These are phyloP conservation scores for Yamadazyma conglobata DNA, from an alignment of 1,139 yeast species.

Conservation along the genomic window DNA sequence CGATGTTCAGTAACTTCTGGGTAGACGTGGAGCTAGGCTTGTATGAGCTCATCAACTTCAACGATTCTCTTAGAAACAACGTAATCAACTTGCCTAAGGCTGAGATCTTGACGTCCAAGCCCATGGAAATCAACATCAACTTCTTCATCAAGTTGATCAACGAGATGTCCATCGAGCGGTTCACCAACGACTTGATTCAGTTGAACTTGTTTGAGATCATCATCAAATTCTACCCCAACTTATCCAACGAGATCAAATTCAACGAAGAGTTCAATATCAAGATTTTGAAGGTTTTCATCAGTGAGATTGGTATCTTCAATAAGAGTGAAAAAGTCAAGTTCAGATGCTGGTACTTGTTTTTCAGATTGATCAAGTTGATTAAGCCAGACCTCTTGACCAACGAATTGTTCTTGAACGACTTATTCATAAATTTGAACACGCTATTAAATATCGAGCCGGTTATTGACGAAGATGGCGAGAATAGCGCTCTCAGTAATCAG, in stretches of 20 bases:
- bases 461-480: slow-evolving; percentile 48
- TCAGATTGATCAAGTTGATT: slow-evolving; percentile 74
- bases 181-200: slow-evolving; percentile 77
- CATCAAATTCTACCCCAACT: slow-evolving; percentile 71
- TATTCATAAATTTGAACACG: slow-evolving; percentile 36
- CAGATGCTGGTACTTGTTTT: slow-evolving; percentile 88
- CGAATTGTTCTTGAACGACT: slow-evolving; percentile 28
- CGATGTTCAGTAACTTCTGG: slow-evolving; percentile 62
- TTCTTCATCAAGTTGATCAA: slow-evolving; percentile 64
- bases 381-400: slow-evolving; percentile 47
- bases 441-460: slow-evolving; percentile 60
- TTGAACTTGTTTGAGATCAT: slow-evolving; percentile 79
- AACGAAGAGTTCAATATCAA: slow-evolving; percentile 55
- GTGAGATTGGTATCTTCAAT: slow-evolving; percentile 79
- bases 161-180: slow-evolving; percentile 42
- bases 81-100: slow-evolving; percentile 63
- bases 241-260: slow-evolving; percentile 39
- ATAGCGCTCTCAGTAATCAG: slow-evolving; percentile 72
- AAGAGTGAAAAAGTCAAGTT: slow-evolving; percentile 67
- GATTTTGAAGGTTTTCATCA: slow-evolving; percentile 73
- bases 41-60: slow-evolving; percentile 71
- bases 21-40: slow-evolving; percentile 82
- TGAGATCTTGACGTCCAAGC: slow-evolving; percentile 59
- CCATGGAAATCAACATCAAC: slow-evolving; percentile 56
- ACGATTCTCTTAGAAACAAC: slow-evolving; percentile 77